These are phyloP conservation scores for Scleromitrula shiraiana DNA, from an alignment of 2,329 filamentous ascomycete species.

Conservation along the genomic window DNA sequence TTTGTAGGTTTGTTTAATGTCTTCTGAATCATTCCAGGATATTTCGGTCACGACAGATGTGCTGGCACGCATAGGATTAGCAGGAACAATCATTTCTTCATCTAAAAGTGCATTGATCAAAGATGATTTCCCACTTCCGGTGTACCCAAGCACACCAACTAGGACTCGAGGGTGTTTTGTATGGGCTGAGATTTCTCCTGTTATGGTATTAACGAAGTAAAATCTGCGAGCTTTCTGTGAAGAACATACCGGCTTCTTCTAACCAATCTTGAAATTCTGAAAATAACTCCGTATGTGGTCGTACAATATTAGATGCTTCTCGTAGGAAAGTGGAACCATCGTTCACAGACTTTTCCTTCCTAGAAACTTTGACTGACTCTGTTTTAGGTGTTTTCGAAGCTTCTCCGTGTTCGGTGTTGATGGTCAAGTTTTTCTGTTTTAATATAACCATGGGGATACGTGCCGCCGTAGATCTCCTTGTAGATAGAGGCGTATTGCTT, in stretches of 20 bases:
- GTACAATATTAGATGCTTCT: neutral
- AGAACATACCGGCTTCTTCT: neutral
- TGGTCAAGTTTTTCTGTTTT: too few species aligned
- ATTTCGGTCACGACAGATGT: slow-evolving; percentile 1
- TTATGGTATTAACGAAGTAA: neutral
- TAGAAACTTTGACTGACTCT: neutral
- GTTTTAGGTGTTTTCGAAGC: too few species aligned
- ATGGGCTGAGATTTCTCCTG: neutral
- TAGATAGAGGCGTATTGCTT: too few species aligned
- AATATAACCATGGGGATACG: too few species aligned
- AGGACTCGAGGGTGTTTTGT: neutral
- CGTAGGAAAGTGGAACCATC: neutral
- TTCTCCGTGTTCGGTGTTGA: too few species aligned
- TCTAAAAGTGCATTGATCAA: slow-evolving; percentile 5
- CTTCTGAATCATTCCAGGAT: neutral
- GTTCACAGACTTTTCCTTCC: neutral
- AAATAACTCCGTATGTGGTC: neutral
- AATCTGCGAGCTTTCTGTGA: too few species aligned
- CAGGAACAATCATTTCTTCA: neutral
- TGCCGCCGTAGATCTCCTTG: too few species aligned
- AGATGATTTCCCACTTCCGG: neutral
- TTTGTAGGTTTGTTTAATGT: neutral
- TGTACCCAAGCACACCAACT: neutral
- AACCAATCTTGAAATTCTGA: neutral
- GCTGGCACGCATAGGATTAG: neutral